phyloP scores from a whole-genome alignment of 2,329 filamentous ascomycete species.

The Talaromyces amestolkiae region DNA sequence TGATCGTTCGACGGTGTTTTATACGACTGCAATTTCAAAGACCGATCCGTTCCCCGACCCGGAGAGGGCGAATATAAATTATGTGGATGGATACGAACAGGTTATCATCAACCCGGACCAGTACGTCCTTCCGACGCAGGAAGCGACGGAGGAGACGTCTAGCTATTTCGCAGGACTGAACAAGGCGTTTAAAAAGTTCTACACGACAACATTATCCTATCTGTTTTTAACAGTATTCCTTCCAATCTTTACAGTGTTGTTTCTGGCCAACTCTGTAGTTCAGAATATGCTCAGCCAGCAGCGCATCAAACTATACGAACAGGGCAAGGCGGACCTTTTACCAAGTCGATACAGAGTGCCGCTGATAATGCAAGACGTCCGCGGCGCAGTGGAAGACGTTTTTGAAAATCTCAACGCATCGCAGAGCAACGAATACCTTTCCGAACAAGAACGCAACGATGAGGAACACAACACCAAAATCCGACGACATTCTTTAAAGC shows the following conservation, averaged over 20 bases:
- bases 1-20: constrained; percentile 77
- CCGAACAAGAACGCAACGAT: constrained; percentile 43
- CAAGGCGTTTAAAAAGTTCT: constrained; percentile 35
- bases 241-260: constrained; percentile 68
- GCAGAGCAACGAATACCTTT: constrained; percentile 70
- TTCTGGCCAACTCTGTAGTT: constrained; percentile 70
- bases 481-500: background rate
- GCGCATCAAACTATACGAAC: constrained; percentile 73
- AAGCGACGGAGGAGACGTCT: constrained; percentile 16
- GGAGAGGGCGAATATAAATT: constrained; percentile 68
- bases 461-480: constrained; percentile 45
- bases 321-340: constrained; percentile 65
- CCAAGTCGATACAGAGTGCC: constrained; percentile 72
- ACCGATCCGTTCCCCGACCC: constrained; percentile 73
- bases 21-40: constrained; percentile 74
- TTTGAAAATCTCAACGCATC: constrained; percentile 70
- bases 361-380: constrained; percentile 71
- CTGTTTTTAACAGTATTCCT: constrained; percentile 67
- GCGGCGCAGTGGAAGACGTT: constrained; percentile 71
- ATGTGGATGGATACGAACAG: constrained; percentile 68
- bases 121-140: constrained; percentile 24
- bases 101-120: constrained; percentile 65
- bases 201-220: constrained; percentile 61
- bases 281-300: constrained; percentile 73
- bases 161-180: constrained; percentile 26